Percentiles rank a stretch among this genome's conserved stretches.
Evolutionary conservation across 805 yeast genomes (phyloP).

Genomic region (Torulaspora franciscae): DNA sequence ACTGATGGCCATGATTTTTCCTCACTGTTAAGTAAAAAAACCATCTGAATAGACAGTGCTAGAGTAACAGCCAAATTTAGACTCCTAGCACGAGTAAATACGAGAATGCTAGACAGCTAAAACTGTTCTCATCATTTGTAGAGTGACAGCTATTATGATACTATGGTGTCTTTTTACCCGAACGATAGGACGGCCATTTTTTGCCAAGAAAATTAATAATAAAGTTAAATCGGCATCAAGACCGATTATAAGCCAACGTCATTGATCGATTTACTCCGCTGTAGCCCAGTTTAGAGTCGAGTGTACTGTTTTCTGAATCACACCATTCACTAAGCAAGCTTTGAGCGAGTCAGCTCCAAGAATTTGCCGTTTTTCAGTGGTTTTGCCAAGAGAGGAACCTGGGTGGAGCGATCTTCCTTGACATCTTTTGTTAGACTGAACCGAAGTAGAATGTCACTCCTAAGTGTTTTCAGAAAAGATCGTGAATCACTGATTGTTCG

Average conservation of each 20-base stretch:
- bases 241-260: neutral
- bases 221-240: neutral
- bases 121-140: neutral
- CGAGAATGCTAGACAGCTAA: too few relatives aligned
- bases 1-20: constrained; percentile 1
- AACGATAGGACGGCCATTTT: neutral
- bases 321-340: too few relatives aligned
- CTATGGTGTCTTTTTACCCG: neutral
- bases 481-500: constrained; percentile 12
- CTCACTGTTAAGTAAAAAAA: neutral
- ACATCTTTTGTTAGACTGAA: neutral
- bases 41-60: too few relatives aligned
- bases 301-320: neutral
- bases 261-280: neutral
- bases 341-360: neutral
- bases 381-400: neutral
- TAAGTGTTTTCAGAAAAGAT: constrained; percentile 14
- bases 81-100: too few relatives aligned
- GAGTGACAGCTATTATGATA: constrained; percentile 1
- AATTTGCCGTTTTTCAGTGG: neutral
- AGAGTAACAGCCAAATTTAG: too few relatives aligned
- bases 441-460: constrained; percentile 7
- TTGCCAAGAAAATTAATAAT: constrained; percentile 16
- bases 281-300: neutral
- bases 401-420: neutral